Evolutionary conservation across 305 asterid species (phyloP), one percentile per base, ranked within the genome.

Genomic region (Fraxinus albicans): DNA sequence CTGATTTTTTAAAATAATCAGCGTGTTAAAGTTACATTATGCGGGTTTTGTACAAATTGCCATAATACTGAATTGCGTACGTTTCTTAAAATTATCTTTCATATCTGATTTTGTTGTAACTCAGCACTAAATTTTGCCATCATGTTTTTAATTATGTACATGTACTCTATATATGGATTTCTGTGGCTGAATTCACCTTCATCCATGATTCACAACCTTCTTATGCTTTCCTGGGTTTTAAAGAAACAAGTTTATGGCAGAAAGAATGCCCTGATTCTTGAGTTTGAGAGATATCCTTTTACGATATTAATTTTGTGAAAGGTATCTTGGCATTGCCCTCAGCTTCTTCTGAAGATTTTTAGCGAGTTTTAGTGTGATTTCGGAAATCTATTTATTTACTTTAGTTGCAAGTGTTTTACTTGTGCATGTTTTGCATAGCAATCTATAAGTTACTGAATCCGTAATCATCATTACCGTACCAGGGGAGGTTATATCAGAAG

Each of bases 401-500:
- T 67, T 67, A 47, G 47, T 50, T 76, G 44, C 70, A 67, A 29
- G 65, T 76, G 35, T 83, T 67, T 60, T 70, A 42, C 47, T 42
- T 76, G 78, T 69, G 50, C 58, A 73, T 70, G 82, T 77, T 65
- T 73, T 80, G 55, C 25, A 69, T 76, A 72, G 55, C 33, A 21
- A 78, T 85, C 23, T 78, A 2, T 35, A 10, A 35, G 29, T 6
- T 34, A 44, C 67, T 77, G 31, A 76, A 1, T 33, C 33, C 53
- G 55, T 79, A 67, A 83, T 80, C 44, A 69, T 17, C 70, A 17
- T 81, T 84, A 65, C 84, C 67, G 23, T 87, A 25, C 35, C 88
- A 94, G 99, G 98, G 81, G 94, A 93, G 86, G 99, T 95, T 73
- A 94, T 95, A 84, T 93, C 98, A 33, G 97, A 95, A 89, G 99